phyloP scores from a whole-genome alignment of 2,329 filamentous ascomycete genomes.

The Allantophomopsis cytisporea region DNA sequence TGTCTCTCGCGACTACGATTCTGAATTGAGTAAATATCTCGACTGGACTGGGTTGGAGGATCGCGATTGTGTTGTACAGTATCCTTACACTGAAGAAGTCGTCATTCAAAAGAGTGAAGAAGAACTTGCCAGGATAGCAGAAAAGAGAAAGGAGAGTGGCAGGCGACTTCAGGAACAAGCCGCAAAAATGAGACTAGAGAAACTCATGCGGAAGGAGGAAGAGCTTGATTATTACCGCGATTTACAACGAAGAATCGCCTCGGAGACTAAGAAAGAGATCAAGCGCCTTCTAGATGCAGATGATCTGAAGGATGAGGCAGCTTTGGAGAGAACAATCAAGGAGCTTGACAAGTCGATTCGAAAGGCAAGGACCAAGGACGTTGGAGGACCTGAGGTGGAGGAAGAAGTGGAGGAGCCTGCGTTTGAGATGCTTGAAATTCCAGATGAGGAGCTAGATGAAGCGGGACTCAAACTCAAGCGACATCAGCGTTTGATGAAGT shows the following conservation, averaged over 20 bases:
- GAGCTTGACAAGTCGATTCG: conserved; percentile 86
- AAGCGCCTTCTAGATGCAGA: conserved; percentile 77
- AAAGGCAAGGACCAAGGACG: conserved; percentile 83
- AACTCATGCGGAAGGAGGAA: conserved; percentile 88
- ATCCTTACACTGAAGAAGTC: conserved; percentile 85
- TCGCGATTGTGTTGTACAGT: conserved; percentile 78
- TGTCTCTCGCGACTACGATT: conserved; percentile 70
- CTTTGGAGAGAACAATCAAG: conserved; percentile 71
- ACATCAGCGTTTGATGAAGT: conserved; percentile 84
- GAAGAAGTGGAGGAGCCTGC: conserved; percentile 67
- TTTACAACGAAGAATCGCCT: conserved; percentile 57
- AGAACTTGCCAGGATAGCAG: conserved; percentile 77
- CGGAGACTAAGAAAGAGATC: conserved; percentile 82
- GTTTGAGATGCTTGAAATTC: conserved; percentile 77
- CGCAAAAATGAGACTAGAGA: conserved; percentile 92
- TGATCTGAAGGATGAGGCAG: conserved; percentile 81
- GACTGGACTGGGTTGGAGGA: conserved; percentile 91
- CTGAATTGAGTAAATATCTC: conserved; percentile 62
- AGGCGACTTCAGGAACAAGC: conserved; percentile 87
- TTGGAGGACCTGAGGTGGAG: conserved; percentile 70
- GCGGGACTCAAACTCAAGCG: conserved; percentile 83
- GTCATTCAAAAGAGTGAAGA: conserved; percentile 87
- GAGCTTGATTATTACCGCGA: conserved; percentile 90
- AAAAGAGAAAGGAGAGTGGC: conserved; percentile 90
- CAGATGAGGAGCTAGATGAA: conserved; percentile 89